Conservation (phyloP, 2,329 filamentous ascomycete species). For the Fonsecaea nubica region DNA sequence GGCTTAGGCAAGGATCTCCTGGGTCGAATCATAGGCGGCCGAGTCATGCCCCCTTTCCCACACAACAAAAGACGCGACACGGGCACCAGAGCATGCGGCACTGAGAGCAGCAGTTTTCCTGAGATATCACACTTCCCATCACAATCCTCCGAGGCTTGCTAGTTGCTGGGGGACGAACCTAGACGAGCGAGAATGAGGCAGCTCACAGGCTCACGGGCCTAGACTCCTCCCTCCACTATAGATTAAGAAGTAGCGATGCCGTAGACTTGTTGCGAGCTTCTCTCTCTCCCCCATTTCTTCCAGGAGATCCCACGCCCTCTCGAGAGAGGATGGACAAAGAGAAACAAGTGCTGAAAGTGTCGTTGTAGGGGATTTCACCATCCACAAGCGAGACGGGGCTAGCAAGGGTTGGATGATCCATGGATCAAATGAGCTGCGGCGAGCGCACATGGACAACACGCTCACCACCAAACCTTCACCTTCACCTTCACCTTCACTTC, state of each 20-base stretch:
- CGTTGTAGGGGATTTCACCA: constrained; percentile 28
- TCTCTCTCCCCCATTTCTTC: not conserved
- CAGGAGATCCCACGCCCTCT: constrained; percentile 1
- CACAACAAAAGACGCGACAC: constrained; percentile 1
- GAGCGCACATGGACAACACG: constrained; percentile 10
- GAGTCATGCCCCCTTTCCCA: not conserved
- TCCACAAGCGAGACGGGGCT: constrained; percentile 34
- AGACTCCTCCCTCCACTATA: constrained; percentile 11
- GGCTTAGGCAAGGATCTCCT: constrained; percentile 2
- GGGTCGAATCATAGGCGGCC: constrained; percentile 19
- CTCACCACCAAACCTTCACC: constrained; percentile 13
- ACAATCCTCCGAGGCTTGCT: constrained; percentile 20
- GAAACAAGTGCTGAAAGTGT: not conserved
- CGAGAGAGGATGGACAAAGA: not conserved
- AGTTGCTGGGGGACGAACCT: constrained; percentile 20
- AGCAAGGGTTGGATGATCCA: constrained; percentile 28
- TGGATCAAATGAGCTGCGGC: constrained; percentile 25
- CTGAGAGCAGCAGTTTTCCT: not conserved
- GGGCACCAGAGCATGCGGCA: constrained; percentile 3
- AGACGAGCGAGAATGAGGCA: constrained; percentile 20
- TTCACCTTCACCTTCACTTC: constrained; percentile 18
- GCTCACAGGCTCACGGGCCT: constrained; percentile 17
- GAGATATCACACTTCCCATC: constrained; percentile 20
- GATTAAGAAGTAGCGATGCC: constrained; percentile 16
- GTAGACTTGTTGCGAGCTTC: not conserved